These are phyloP conservation scores for Ilex asprella DNA, from an alignment of 257 asterid species.

Conservation along the genomic window DNA sequence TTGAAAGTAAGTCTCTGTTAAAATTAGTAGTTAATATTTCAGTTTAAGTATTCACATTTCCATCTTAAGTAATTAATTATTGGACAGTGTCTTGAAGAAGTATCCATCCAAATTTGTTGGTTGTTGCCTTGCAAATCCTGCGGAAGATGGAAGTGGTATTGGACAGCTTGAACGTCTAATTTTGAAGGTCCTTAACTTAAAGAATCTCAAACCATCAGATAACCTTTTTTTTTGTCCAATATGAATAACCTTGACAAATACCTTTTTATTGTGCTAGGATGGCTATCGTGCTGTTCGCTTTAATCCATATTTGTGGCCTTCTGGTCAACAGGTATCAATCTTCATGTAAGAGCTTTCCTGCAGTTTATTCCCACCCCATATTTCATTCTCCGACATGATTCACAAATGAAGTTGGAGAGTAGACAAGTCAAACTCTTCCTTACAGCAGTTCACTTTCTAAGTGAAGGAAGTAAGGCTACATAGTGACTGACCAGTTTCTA, in stretches of 20 bases:
- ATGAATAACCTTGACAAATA: conserved; percentile 8
- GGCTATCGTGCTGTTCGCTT: conserved; percentile 90
- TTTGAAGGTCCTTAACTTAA: conserved; percentile 37
- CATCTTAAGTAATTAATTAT: conserved; percentile 3
- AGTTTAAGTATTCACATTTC: neutral
- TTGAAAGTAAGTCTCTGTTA: too few relatives aligned
- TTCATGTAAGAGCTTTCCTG: neutral
- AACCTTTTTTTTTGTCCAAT: neutral
- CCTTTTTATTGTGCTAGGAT: conserved; percentile 39
- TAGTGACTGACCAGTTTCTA: too few relatives aligned
- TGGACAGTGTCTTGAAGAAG: conserved; percentile 61
- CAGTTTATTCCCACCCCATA: neutral
- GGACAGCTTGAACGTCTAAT: conserved; percentile 61
- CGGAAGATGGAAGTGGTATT: conserved; percentile 66
- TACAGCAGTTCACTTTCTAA: too few relatives aligned
- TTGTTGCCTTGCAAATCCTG: conserved; percentile 93
- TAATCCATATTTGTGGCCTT: conserved; percentile 91
- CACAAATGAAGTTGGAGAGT: neutral
- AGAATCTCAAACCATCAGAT: conserved; percentile 3
- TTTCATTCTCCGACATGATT: neutral
- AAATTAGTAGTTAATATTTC: too few relatives aligned
- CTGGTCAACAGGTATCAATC: conserved; percentile 58
- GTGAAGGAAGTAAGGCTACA: too few relatives aligned
- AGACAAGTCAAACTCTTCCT: too few relatives aligned
- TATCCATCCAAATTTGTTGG: conserved; percentile 75